Base-by-base conservation (phyloP, 78 protist species). In the Dictyostelium capitatum region DNA sequence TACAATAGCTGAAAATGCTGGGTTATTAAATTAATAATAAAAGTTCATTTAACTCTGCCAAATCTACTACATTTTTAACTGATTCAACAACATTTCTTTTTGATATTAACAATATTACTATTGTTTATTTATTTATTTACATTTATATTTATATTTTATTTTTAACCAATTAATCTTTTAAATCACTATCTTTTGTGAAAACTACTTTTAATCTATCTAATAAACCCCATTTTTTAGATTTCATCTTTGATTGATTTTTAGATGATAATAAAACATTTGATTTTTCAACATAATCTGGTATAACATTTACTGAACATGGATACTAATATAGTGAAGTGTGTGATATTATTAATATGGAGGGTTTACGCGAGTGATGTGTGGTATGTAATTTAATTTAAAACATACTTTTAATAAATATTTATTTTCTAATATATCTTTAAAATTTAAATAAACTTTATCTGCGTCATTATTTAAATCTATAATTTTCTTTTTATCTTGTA, bases 141-240 rank as follows among this genome's bases (percentile, higher is more conserved):
- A 37, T 37, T 37, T 37, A 37, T 59, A 59, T 59, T 23, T 8
- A 7, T 17, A 59, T 23, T 59, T 59, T 59, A 59, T 19, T 23
- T 7, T 59, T 23, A 11, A 75, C 6, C 56, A 32, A 8, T 14
- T 51, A 17, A 78, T 48, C n/a, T 25, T 37, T 37, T 37, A 37
- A 37, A 37, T 80, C 28, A 54, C 50, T 9, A 10, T 79, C 72
- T 6, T 75, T 82, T 9, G 83, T 41, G 48, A 84, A 84, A 46
- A 74, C 25, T 4, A 77, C 70, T 56, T 51, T 87, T 32, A 87
- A 23, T 72, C 93, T 77, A 87, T 87, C 93, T 14, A 87, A 28
- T 17, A 87, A 77, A 37, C 93, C 93, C 93, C 93, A 87, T 50
- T 51, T 87, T 59, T 78, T 87, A 23, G 64, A 30, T 65, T 87